A percentile compares a stretch with the other conserved stretches of the same genome.
These are phyloP conservation scores for Gyromitra esculenta DNA, from an alignment of 2,329 filamentous ascomycete species.

Conservation along the genomic window DNA sequence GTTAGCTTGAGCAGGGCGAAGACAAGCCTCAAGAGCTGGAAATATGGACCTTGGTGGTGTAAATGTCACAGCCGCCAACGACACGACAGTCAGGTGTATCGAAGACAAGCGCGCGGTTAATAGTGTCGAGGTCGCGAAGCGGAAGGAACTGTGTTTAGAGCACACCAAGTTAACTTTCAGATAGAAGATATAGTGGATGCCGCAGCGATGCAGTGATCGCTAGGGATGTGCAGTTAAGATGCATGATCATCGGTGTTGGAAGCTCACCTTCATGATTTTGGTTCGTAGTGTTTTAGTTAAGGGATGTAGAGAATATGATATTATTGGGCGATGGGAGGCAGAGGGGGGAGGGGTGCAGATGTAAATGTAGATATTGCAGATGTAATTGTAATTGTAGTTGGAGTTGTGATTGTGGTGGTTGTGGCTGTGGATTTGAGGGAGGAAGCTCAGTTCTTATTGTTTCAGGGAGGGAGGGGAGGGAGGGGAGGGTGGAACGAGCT, in stretches of 20 bases:
- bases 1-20: conserved; percentile 50
- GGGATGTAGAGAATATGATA: not conserved
- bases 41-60: conserved; percentile 78
- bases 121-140: conserved; percentile 86
- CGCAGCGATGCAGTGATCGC: conserved; percentile 34
- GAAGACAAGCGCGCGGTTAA: conserved; percentile 93
- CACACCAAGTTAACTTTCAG: conserved; percentile 10
- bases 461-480: not conserved
- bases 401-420: not conserved
- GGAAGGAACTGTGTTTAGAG: conserved; percentile 78
- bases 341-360: not conserved
- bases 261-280: conserved; percentile 36
- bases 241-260: conserved; percentile 2
- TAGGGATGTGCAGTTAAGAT: conserved; percentile 8
- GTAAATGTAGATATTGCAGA: not conserved
- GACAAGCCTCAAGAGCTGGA: conserved; percentile 51
- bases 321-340: not conserved
- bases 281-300: conserved; percentile 8
- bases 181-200: conserved; percentile 2
- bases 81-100: conserved; percentile 92
- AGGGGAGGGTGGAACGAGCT: not conserved
- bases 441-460: not conserved
- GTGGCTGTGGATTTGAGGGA: conserved; percentile 1
- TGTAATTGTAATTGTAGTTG: not conserved
- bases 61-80: conserved; percentile 92